A percentile compares a stretch with the other conserved stretches of the same genome.
Evolutionary conservation across 768 basidiomycete genomes (phyloP).

Genomic region (Leucosporidium yakuticum): DNA sequence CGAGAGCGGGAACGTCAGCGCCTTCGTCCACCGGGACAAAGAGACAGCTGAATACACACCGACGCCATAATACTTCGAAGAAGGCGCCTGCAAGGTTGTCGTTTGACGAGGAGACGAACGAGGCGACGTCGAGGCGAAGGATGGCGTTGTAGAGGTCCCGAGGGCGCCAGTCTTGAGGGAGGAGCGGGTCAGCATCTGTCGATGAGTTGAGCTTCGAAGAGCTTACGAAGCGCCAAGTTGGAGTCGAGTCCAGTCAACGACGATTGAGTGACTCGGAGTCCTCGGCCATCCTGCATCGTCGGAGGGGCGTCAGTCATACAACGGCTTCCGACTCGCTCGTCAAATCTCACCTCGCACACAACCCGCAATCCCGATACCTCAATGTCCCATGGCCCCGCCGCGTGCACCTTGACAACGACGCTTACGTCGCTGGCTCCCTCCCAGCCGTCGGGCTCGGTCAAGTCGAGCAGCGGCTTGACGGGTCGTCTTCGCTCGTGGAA

Average conservation of each 20-base stretch:
- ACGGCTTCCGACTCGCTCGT: neutral
- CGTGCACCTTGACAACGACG: slow-evolving; percentile 53
- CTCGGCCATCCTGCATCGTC: slow-evolving; percentile 49
- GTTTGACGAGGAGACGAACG: neutral
- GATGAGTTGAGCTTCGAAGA: too few relatives aligned
- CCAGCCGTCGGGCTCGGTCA: slow-evolving; percentile 52
- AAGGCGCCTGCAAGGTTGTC: neutral
- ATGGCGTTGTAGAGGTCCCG: slow-evolving; percentile 59
- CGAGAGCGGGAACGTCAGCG: neutral
- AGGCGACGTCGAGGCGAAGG: slow-evolving; percentile 50
- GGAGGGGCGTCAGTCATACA: slow-evolving; percentile 32
- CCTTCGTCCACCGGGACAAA: neutral
- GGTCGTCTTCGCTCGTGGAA: slow-evolving; percentile 47
- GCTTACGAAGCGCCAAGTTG: slow-evolving; percentile 47
- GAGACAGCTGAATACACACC: slow-evolving; percentile 9
- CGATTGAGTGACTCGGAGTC: slow-evolving; percentile 46
- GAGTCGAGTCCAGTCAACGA: slow-evolving; percentile 49
- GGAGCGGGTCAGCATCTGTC: neutral
- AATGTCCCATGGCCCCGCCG: slow-evolving; percentile 55
- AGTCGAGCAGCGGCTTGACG: slow-evolving; percentile 53
- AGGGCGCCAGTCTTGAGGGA: slow-evolving; percentile 16
- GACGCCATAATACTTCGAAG: slow-evolving; percentile 37
- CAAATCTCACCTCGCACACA: slow-evolving; percentile 49
- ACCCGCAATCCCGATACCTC: slow-evolving; percentile 53
- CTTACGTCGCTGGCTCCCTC: slow-evolving; percentile 56